Percentiles rank a stretch among this genome's conserved stretches.
Conservation (phyloP, 495 filamentous ascomycete genomes). For the Jackrogersella minutella region DNA sequence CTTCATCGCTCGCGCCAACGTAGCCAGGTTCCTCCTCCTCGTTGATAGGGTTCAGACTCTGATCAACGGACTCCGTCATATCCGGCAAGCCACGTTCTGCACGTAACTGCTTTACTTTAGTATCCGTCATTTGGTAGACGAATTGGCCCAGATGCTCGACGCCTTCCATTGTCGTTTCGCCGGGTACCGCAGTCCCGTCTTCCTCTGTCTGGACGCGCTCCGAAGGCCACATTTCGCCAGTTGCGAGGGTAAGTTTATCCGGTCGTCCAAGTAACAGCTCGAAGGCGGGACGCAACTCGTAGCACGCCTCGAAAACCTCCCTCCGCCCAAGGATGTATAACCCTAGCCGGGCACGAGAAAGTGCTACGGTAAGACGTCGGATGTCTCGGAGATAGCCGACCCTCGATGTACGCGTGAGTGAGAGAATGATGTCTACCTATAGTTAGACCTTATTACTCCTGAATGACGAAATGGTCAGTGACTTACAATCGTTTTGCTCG, state of each 20-base stretch:
- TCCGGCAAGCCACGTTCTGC: slow-evolving; percentile 51
- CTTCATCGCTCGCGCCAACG: slow-evolving; percentile 51
- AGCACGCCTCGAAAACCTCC: slow-evolving; percentile 87
- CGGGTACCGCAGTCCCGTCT: slow-evolving; percentile 59
- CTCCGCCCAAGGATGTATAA: slow-evolving; percentile 93
- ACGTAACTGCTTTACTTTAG: slow-evolving; percentile 69
- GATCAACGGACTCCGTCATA: slow-evolving; percentile 23
- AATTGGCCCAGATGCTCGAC: slow-evolving; percentile 97
- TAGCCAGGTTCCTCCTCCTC: slow-evolving; percentile 52
- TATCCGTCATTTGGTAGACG: slow-evolving; percentile 94
- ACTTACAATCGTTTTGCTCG: slow-evolving; percentile 98
- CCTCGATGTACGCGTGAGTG: slow-evolving; percentile 83
- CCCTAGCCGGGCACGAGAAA: slow-evolving; percentile 90
- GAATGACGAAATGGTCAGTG: neutral
- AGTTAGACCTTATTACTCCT: slow-evolving; percentile 38
- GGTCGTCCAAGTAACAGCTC: slow-evolving; percentile 73
- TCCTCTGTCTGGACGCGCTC: slow-evolving; percentile 64
- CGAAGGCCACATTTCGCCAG: slow-evolving; percentile 86
- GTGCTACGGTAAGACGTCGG: slow-evolving; percentile 92
- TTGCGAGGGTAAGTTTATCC: slow-evolving; percentile 79
- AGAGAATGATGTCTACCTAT: slow-evolving; percentile 83
- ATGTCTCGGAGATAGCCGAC: slow-evolving; percentile 96
- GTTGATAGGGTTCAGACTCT: slow-evolving; percentile 31
- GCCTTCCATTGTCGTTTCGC: slow-evolving; percentile 76
- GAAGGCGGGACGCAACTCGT: slow-evolving; percentile 88